Conservation (phyloP, 441 rosid species). For the Codiaeum variegatum region DNA sequence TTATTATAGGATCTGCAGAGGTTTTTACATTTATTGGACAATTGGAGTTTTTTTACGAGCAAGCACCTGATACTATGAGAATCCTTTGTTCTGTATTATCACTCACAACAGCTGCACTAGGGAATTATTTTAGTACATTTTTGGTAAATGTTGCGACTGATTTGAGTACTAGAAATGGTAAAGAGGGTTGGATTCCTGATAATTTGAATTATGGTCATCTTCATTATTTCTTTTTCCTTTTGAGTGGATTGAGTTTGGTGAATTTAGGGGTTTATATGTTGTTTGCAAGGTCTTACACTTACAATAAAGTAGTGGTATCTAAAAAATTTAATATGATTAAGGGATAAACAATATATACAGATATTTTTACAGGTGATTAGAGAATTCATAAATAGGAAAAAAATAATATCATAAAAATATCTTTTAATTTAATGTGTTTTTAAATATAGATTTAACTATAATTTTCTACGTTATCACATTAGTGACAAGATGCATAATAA, state of each 20-base stretch:
- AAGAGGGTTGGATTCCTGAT: constrained; percentile 80
- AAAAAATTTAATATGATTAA: too few species aligned
- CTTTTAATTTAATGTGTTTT: too few species aligned
- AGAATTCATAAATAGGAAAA: too few species aligned
- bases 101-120: constrained; percentile 73
- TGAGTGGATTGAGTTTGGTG: constrained; percentile 47
- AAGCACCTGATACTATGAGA: constrained; percentile 93
- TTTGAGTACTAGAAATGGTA: constrained; percentile 47
- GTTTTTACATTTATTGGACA: constrained; percentile 87
- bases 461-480: too few species aligned
- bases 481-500: too few species aligned
- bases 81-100: constrained; percentile 81
- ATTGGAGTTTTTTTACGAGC: constrained; percentile 82
- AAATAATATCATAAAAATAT: too few species aligned
- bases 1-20: constrained; percentile 83
- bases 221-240: constrained; percentile 63
- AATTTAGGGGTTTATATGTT: constrained; percentile 57
- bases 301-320: constrained; percentile 50
- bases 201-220: constrained; percentile 67
- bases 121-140: constrained; percentile 70
- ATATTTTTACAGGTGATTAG: too few species aligned
- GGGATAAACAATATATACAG: too few species aligned
- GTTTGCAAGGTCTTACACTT: constrained; percentile 62
- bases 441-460: too few species aligned
- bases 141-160: constrained; percentile 57